Evolutionary conservation across 331 rosid genomes (phyloP), one percentile per base, ranked within the genome.

Genomic region (Malus hybrid): DNA sequence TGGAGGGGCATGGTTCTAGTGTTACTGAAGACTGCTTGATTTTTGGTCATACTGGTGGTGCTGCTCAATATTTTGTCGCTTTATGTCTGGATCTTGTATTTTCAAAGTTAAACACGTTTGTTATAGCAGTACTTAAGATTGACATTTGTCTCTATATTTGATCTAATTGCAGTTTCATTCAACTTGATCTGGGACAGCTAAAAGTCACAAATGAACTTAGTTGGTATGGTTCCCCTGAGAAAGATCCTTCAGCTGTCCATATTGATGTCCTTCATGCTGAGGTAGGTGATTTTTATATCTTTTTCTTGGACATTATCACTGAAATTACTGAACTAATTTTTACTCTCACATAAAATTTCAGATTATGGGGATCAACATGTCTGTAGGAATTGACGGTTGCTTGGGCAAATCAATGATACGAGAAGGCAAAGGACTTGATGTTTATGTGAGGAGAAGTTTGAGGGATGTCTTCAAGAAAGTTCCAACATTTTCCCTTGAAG

Each of bases 301-400:
- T 52, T 66, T 67, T 68, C 61, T 28, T 65, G 9, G n/a, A 24
- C 50, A 8, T 77, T 14, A 6, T 61, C 22, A 52, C 33, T 74
- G 4, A 72, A 66, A 44, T 70, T 70, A n/a, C 69, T 48, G 59
- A 33, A 42, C 24, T 69, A 57, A 59, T 52, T n/a, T 79, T 84
- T 46, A 85, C 83, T 73, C 82, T 42, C 22, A 50, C 31, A 52
- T 48, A 55, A 48, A 32, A 79, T 76, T 84, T 79, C 97, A 94
- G 99, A 89, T 94, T 85, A 74, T 84, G 80, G 97, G 96, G 12
- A 88, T 94, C 77, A 94, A 94, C 93, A 94, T 92, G 97, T 92
- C 86, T 76, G 93, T 92, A 24, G 99, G 97, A 74, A 87, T 90
- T 50, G 80, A 84, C 73, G 99, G 97, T 55, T 67, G 76, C 80